phyloP scores from a whole-genome alignment of 192 early-diverging fungal genomes.

The Linnemannia hyalina region DNA sequence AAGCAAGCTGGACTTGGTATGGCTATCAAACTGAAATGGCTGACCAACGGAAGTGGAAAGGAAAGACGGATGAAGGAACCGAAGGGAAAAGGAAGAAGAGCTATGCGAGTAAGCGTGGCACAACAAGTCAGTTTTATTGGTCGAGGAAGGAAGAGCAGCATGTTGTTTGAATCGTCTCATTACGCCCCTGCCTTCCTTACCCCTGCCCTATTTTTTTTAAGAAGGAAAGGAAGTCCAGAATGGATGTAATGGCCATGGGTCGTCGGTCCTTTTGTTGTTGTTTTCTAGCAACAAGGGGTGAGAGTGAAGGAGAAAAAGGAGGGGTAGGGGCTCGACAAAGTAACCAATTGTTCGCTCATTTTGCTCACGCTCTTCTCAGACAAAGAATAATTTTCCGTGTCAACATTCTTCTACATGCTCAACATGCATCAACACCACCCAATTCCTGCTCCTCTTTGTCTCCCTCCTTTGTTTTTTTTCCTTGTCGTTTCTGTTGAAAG shows the following conservation, averaged over 20 bases:
- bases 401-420: background rate
- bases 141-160: background rate
- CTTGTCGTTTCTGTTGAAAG: background rate
- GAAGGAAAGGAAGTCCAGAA: background rate
- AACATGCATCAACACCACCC: background rate
- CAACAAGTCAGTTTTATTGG: background rate
- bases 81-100: conserved; percentile 1
- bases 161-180: background rate
- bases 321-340: background rate
- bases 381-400: conserved; percentile 3
- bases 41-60: background rate
- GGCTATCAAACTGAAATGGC: no score
- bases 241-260: background rate
- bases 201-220: background rate
- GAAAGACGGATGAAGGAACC: background rate
- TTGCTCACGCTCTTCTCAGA: background rate
- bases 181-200: background rate
- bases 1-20: background rate
- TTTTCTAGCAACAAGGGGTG: background rate
- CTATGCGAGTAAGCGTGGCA: background rate
- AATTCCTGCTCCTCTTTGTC: background rate
- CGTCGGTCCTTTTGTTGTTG: background rate
- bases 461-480: background rate
- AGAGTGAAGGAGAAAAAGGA: background rate
- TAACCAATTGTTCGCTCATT: background rate